phyloP scores from a whole-genome alignment of 2,329 filamentous ascomycete genomes.

The Cercospora citrullina region DNA sequence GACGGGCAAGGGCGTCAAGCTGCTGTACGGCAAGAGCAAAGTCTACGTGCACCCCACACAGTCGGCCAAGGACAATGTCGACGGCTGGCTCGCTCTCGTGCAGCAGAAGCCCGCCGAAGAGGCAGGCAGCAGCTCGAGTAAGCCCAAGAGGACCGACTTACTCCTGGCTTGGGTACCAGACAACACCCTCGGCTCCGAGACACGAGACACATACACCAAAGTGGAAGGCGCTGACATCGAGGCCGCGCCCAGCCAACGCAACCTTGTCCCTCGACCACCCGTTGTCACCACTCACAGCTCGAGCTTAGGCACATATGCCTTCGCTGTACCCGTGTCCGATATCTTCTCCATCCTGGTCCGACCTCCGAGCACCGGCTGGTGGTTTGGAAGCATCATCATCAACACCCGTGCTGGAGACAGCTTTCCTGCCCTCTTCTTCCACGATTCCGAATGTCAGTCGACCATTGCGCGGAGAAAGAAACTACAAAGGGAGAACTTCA shows the following conservation, averaged over 20 bases:
- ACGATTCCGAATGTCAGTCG: conserved; percentile 93
- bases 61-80: conserved; percentile 91
- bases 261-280: conserved; percentile 87
- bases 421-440: conserved; percentile 95
- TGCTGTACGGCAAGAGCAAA: conserved; percentile 97
- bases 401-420: conserved; percentile 88
- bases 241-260: conserved; percentile 79
- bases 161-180: conserved; percentile 94
- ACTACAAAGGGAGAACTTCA: conserved; percentile 78
- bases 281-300: conserved; percentile 74
- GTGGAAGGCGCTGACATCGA: conserved; percentile 84
- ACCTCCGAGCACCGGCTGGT: conserved; percentile 94
- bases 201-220: conserved; percentile 82
- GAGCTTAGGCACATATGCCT: conserved; percentile 77
- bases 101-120: conserved; percentile 70
- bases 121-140: conserved; percentile 27
- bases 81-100: conserved; percentile 87
- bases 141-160: conserved; percentile 65
- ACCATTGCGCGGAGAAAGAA: conserved; percentile 94
- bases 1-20: conserved; percentile 71
- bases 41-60: conserved; percentile 96
- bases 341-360: conserved; percentile 89
- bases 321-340: conserved; percentile 84
- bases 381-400: conserved; percentile 94
- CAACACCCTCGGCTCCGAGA: conserved; percentile 73